Base-by-base conservation (phyloP, 140 eudicot genomes). In the Oenanthe javanica region DNA sequence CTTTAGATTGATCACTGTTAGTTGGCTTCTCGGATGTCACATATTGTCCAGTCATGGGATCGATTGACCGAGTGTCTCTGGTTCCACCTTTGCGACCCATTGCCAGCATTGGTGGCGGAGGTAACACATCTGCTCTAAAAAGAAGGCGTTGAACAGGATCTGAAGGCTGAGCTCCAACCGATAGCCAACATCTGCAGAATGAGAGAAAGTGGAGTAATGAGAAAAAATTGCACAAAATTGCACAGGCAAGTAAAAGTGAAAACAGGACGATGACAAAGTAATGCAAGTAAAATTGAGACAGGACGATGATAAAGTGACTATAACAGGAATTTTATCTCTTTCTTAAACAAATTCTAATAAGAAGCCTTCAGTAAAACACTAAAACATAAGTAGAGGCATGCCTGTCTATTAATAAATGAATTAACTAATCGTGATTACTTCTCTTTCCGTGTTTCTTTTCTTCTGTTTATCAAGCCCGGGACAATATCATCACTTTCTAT, bases 51-150 rank as follows among this genome's bases (percentile, higher is more conserved):
- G 88, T 86, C 93, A 92, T 85, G 2, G 98, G 96, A 83, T 94
- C 89, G 63, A 92, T 87, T 0, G 88, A 89, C 43, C 93, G 89
- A 57, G 83, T 90, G 89, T 92, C 96, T 48, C 93, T 91, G 19
- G 97, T 90, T 23, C 98, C 98, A 46, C 97, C 98, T 86, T 94
- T 94, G 72, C 96, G 91, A 38, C 94, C 98, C 97, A 92, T 87
- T 77, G 89, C 98, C 76, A 92, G 72, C 97, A 94, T 92, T 11
- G 98, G 98, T 5, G 97, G 97, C 7, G 97, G 97, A n/a, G 98
- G 98, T 75, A 94, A 85, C 79, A 92, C 48, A 81, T 96, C 98
- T 31, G 98, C 89, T 78, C 97, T 85, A 75, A 92, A 94, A 14
- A 94, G 88, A 87, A 94, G 89, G 50, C 50, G 11, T 7, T 47